Evolutionary conservation across 805 yeast species (phyloP), one percentile per base, ranked within the genome.

Genomic region (Candida pini): DNA sequence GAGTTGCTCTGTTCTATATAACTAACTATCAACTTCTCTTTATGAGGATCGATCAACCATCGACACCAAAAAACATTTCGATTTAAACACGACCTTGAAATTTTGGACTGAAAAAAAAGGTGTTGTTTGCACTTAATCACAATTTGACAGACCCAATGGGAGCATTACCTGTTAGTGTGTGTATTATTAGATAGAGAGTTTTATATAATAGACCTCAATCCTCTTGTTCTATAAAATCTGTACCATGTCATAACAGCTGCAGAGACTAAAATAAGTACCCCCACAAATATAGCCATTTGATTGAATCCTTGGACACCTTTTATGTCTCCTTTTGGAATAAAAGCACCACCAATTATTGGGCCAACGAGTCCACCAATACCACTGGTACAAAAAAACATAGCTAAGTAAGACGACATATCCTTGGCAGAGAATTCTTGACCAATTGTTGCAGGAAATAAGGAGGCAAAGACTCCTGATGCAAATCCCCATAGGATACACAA

Each of bases 361-460:
- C 65, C 65, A 23, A 61, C 53, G 20, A 62, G 38, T 9, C 58
- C 48, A 7, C 60, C 62, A 3, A 62, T 41, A 3, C 50, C 47
- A 8, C 51, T 47, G 8, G 57, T 40, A 14, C 56, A 44, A 31
- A 53, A 59, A 26, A 55, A 37, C 1, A 58, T 31, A 2, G 53
- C 45, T 33, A 62, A 44, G 14, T 64, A 45, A 1, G 62, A 51
- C 6, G 56, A 51, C 22, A 44, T 42, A 28, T 61, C 60, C 22
- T 53, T 36, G 18, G 56, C 44, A 3, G 62, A 61, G 37, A 57
- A 59, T 18, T 56, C 38, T 31, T 60, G 63, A 2, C 58, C 58
- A 8, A 61, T 36, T 7, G 48, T 28, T 0, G 64, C 47, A 13
- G 66, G 65, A 18, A 44, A 41, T 35, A 60, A 42, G 5, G 64